These are phyloP conservation scores for Malus hybrid DNA, from an alignment of 331 rosid species.

Conservation along the genomic window DNA sequence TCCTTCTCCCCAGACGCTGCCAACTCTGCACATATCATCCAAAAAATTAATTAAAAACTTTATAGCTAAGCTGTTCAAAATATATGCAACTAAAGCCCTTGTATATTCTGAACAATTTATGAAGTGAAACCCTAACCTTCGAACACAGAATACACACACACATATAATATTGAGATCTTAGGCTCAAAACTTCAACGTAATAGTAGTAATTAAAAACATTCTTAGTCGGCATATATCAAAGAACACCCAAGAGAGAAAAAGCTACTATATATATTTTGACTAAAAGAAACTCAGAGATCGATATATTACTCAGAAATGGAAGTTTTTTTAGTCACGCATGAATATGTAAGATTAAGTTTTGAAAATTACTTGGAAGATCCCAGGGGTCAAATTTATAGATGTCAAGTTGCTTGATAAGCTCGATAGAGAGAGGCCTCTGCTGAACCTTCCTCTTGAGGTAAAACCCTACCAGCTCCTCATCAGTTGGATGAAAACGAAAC, in stretches of 20 bases:
- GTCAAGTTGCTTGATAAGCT: constrained; percentile 87
- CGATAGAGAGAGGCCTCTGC: constrained; percentile 69
- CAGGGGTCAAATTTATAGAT: constrained; percentile 95
- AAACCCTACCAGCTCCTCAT: constrained; percentile 93
- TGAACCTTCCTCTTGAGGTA: constrained; percentile 78
- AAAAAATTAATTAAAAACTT: not conserved
- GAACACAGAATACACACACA: not conserved
- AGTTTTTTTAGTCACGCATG: not conserved
- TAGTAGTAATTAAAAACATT: too few relatives aligned
- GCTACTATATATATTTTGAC: not conserved
- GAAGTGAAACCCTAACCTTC: not conserved
- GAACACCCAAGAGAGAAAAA: not conserved
- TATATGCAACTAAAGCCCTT: not conserved
- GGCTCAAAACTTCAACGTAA: too few relatives aligned
- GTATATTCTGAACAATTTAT: not conserved
- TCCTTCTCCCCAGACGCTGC: constrained; percentile 83
- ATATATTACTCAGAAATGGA: too few relatives aligned
- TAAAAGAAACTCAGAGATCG: too few relatives aligned
- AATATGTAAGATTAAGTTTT: not conserved
- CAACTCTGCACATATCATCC: constrained; percentile 37
- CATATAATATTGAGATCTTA: too few relatives aligned
- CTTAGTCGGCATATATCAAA: too few relatives aligned
- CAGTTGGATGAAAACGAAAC: constrained; percentile 94
- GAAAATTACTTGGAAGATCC: constrained; percentile 90
- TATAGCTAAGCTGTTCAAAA: not conserved